These are phyloP conservation scores for Francoa sonchifolia DNA, from an alignment of 441 rosid species.

Conservation along the genomic window DNA sequence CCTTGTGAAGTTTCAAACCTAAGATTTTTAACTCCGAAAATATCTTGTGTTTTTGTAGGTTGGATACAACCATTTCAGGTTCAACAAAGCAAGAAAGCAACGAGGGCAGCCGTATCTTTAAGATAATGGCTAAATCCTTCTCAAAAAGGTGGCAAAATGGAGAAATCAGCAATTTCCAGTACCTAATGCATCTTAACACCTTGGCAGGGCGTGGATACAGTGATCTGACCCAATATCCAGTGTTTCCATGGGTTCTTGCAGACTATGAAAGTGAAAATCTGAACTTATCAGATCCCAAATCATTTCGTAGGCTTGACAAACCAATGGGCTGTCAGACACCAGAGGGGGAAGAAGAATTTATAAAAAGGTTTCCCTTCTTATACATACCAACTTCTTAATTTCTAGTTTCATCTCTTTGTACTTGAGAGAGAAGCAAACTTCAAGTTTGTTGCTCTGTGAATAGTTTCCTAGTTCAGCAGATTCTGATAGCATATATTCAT, in stretches of 20 bases:
- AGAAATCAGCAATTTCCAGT: conserved; percentile 98
- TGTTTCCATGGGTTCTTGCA: conserved; percentile 98
- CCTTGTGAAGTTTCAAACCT: conserved; percentile 10
- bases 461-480: neutral
- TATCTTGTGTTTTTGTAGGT: conserved; percentile 37
- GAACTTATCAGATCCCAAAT: conserved; percentile 71
- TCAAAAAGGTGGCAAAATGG: conserved; percentile 99
- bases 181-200: conserved; percentile 99
- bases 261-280: conserved; percentile 93
- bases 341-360: conserved; percentile 97
- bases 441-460: neutral
- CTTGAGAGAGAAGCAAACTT: neutral
- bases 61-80: conserved; percentile 97
- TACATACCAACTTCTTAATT: neutral
- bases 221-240: conserved; percentile 99
- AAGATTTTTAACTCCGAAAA: conserved; percentile 14
- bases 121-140: conserved; percentile 88
- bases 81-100: conserved; percentile 82
- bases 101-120: conserved; percentile 95
- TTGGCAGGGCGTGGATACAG: conserved; percentile 99
- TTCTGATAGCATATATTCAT: too few species aligned
- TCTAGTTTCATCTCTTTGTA: neutral
- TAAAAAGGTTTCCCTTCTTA: conserved; percentile 54
- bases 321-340: conserved; percentile 99
- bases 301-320: conserved; percentile 90